Evolutionary conservation across 2,329 filamentous ascomycete species (phyloP), one percentile per base, ranked within the genome.

Genomic region (Pseudocercospora crystallina): DNA sequence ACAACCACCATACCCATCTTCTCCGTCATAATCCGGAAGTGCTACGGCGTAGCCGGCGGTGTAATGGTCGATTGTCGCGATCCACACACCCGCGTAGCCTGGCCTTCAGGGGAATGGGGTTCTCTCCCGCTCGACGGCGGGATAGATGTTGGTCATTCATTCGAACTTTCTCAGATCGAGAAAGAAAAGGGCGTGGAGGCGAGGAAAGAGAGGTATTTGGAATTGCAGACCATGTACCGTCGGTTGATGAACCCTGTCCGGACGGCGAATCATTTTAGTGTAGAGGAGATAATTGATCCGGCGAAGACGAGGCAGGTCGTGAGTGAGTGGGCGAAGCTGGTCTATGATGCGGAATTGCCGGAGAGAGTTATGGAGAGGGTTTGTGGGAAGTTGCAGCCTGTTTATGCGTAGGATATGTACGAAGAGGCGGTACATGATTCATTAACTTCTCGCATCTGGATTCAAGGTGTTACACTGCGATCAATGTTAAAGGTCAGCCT

Each of bases 201-300:
- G 47, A 62, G 69, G 42, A 69, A 74, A 13, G 73, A 73, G 54
- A 65, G 75, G 36, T 85, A 84, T 56, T 71, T 73, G 35, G 78
- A 83, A 60, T 57, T 86, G 30, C 79, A 84, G 38, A 75, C 79
- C 17, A 80, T 83, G 63, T 85, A 85, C 63, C 68, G 73, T 32
- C 71, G 81, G 15, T 61, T 85, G 56, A 84, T 85, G 80, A 86
- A 84, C 57, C 83, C 82, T 0, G 80, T 85, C 1, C 69, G 82
- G 12, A 84, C 81, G 3, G 82, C 83, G 10, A 84, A 84, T 67
- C 75, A 77, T 9, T 85, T 85, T 65, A 80, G 80, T 0, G 73
- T 85, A 0, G 81, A 85, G 65, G 82, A 85, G 64, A 84, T 85
- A 39, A 79, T 85, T 35, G 82, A 85, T 67, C 82, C 82, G 4